These are phyloP conservation scores for Kickxella alabastrina DNA, from an alignment of 192 early-diverging fungal species.

Conservation along the genomic window DNA sequence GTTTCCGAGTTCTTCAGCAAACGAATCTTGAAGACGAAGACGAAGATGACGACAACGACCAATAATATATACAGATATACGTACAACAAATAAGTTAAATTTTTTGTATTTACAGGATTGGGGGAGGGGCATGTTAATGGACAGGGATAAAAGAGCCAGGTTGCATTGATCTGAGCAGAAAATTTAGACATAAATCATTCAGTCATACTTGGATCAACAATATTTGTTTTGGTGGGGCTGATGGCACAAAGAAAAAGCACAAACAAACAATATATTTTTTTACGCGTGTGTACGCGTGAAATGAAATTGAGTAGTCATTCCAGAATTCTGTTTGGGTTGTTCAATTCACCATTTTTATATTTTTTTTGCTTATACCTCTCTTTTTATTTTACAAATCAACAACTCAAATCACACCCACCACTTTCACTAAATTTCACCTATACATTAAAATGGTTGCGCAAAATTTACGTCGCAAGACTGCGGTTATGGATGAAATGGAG, in stretches of 20 bases:
- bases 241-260: too few species aligned
- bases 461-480: not conserved
- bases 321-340: not conserved
- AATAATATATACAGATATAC: not conserved
- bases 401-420: not conserved
- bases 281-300: not conserved
- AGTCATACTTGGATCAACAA: too few species aligned
- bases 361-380: not conserved
- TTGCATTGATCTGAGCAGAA: too few species aligned
- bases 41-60: too few species aligned
- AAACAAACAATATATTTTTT: too few species aligned
- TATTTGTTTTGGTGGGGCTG: too few species aligned
- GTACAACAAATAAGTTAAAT: not conserved
- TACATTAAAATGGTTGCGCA: not conserved
- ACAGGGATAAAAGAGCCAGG: not conserved
- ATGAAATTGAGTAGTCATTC: not conserved
- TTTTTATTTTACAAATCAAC: not conserved
- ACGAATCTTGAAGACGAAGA: not conserved
- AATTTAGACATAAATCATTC: too few species aligned
- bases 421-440: not conserved
- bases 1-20: not conserved
- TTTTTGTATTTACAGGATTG: not conserved
- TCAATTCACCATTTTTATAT: not conserved
- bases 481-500: constrained; percentile 2
- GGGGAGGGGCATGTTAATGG: not conserved